Evolutionary conservation across 202 grass and related monocot species (phyloP).

Genomic region (Bolboschoenoplectus hybrid): DNA sequence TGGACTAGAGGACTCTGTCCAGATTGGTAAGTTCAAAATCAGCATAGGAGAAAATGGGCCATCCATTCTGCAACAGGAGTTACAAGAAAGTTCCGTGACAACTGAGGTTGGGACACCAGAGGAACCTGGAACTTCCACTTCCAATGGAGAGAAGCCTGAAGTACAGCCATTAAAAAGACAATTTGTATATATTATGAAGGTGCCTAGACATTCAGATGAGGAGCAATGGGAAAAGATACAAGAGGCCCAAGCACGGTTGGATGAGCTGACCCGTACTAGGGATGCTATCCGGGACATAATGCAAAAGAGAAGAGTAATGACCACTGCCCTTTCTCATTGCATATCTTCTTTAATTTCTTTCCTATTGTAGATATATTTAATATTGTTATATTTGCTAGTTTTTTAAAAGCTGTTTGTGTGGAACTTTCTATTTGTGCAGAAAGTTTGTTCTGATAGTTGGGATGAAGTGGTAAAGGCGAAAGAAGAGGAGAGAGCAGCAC

Average conservation of each 20-base stretch:
- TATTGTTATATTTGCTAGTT: slow-evolving; percentile 29
- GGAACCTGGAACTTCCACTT: slow-evolving; percentile 23
- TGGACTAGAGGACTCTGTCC: slow-evolving; percentile 33
- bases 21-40: slow-evolving; percentile 42
- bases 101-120: slow-evolving; percentile 8
- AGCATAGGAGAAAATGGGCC: slow-evolving; percentile 35
- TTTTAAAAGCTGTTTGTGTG: not conserved
- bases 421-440: slow-evolving; percentile 33
- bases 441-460: slow-evolving; percentile 36
- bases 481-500: slow-evolving; percentile 63
- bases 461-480: slow-evolving; percentile 55
- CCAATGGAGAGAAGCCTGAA: slow-evolving; percentile 36
- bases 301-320: slow-evolving; percentile 72
- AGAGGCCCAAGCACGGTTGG: slow-evolving; percentile 56
- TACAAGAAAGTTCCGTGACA: slow-evolving; percentile 22
- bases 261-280: slow-evolving; percentile 67
- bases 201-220: slow-evolving; percentile 68
- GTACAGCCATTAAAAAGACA: slow-evolving; percentile 42
- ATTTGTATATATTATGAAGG: slow-evolving; percentile 50
- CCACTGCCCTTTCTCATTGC: slow-evolving; percentile 15
- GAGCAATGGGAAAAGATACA: slow-evolving; percentile 67
- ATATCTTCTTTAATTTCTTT: slow-evolving; percentile 32
- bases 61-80: slow-evolving; percentile 27
- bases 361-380: slow-evolving; percentile 30
- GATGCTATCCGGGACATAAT: slow-evolving; percentile 65